Evolutionary conservation across 257 asterid genomes (phyloP), one percentile per base, ranked within the genome.

Genomic region (Solanum tacnaense): DNA sequence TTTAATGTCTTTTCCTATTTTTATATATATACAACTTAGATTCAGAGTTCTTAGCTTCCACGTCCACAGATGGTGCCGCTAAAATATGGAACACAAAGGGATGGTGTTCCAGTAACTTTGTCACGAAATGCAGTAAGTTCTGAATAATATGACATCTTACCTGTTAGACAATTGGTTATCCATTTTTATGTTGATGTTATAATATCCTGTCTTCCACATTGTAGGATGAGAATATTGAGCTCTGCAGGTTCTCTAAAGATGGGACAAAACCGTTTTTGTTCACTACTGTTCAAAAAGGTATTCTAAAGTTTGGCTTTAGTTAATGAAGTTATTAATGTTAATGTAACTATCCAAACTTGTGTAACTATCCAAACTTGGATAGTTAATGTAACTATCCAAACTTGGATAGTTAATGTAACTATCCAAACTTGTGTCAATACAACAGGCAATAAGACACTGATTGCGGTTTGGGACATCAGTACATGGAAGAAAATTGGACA

Each of bases 191-290:
- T 41, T 41, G 49, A 41, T 41, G 15, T 41, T 41, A 41, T 10
- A 41, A 34, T 74, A 79, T 60, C 87, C 70, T 89, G 13, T 81
- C 70, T 36, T 52, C 68, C 87, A 39, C 88, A 72, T 87, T 85
- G 90, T 88, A 97, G 99, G 98, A 96, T 93, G 99, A 97, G 92
- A 95, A 87, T 89, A 92, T 96, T 88, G 98, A 93, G 91, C 93
- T 91, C 83, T 97, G 99, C 91, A 93, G 97, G 73, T 97, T 97
- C 90, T 97, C 99, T 68, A 95, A 94, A 91, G 99, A 97, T 88
- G 99, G 99, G 91, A 94, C 99, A 86, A 96, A 93, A 87, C 98
- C 98, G n/a, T 97, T 97, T 92, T 88, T 97, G 89, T 97, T 97
- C 90, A 92, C 95, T 92, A 85, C 94, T 83, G 94, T 94, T 87